phyloP scores from a whole-genome alignment of 176 grass and related monocot genomes.

The Musa schizocarpa region DNA sequence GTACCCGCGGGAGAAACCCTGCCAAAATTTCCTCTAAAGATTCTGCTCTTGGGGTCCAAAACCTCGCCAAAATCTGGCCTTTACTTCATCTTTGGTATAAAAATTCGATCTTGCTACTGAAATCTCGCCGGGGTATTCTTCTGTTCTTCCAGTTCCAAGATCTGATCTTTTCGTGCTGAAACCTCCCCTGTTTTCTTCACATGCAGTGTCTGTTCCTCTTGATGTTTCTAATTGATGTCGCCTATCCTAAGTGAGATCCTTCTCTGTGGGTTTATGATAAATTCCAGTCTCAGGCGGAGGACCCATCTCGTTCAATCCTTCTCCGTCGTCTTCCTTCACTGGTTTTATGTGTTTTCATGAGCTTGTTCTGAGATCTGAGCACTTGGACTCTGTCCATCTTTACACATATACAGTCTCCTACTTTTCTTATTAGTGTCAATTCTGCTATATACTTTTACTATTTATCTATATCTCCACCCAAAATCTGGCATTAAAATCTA shows the following conservation, averaged over 20 bases:
- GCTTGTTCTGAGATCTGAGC: slow-evolving; percentile 14
- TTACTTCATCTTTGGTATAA: neutral
- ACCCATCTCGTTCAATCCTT: slow-evolving; percentile 95
- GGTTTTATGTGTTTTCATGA: slow-evolving; percentile 99
- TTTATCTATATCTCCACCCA: neutral
- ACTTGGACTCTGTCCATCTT: neutral
- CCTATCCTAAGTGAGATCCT: slow-evolving; percentile 99
- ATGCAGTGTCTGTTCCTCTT: slow-evolving; percentile 42
- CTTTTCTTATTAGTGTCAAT: neutral
- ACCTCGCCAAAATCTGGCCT: neutral
- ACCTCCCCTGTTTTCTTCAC: neutral
- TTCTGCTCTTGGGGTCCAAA: neutral
- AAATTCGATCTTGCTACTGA: neutral
- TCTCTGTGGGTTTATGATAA: slow-evolving; percentile 97
- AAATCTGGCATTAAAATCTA: neutral
- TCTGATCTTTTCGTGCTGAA: neutral
- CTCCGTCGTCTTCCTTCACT: slow-evolving; percentile 99
- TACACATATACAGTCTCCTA: neutral
- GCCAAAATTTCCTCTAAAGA: neutral
- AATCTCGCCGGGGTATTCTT: neutral
- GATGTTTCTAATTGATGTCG: slow-evolving; percentile 72
- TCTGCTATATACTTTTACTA: no score
- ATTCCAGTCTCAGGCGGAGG: slow-evolving; percentile 77
- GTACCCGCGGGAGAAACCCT: neutral
- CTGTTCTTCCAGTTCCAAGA: neutral